Base-by-base conservation (phyloP, 1,139 yeast genomes). In the Kluyveromyces sp. region DNA sequence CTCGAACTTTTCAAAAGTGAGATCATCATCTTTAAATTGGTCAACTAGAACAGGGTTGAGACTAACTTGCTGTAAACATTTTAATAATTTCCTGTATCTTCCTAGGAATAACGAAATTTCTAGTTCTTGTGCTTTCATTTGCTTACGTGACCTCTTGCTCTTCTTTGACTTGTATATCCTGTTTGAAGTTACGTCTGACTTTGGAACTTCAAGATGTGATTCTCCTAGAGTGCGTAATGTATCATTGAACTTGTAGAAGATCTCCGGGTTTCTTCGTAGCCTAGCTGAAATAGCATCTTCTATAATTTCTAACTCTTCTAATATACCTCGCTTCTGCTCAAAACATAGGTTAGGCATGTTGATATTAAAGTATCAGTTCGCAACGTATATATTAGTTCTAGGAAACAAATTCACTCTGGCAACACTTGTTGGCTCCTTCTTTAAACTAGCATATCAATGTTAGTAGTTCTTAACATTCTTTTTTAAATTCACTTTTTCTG, bases 71-170 rank as follows among this genome's bases (percentile, higher is more conserved):
- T 60, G 45, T 21, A 74, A 42, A n/a, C 59, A 57, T 7, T 50
- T 46, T 37, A 73, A 63, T 44, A 69, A 73, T 10, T 58, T 61
- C 37, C 68, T 61, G 56, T 78, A 80, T 50, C 77, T 73, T 5
- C 73, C 69, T 3, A 77, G 57, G 42, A 90, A 76, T 42, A 63
- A 56, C 21, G 71, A 68, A 3, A 87, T 70, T 60, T 90, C 97
- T 61, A 83, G 86, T 55, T 82, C 81, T 54, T 85, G 94, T 15
- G 79, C 54, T 8, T 78, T 56, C 56, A 48, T 59, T 56, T 63
- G 76, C 47, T 63, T 71, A 52, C 54, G 57, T 34, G 74, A 65
- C 51, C 79, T 62, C 52, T 66, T 71, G 54, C 58, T 58, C 48
- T 68, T 72, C 51, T 53, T 59, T 2, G 43, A 36, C 29, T 52